These are phyloP conservation scores for Fraxinus velutina DNA, from an alignment of 305 asterid genomes.

Conservation along the genomic window DNA sequence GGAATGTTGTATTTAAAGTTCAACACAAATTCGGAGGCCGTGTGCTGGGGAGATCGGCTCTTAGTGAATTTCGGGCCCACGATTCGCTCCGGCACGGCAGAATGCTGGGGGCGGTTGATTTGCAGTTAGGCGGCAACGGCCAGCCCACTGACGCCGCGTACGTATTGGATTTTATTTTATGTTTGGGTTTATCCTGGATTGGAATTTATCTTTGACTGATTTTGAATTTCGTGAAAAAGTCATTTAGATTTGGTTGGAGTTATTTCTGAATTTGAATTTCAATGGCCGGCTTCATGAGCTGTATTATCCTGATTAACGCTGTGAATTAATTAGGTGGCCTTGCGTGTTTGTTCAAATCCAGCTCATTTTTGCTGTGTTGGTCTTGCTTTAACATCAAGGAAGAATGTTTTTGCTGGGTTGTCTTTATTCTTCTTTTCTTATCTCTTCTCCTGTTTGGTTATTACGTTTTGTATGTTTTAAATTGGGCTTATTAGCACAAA, in stretches of 20 bases:
- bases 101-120: constrained; percentile 70
- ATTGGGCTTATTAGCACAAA: neutral
- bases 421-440: neutral
- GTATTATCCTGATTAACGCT: neutral
- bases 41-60: constrained; percentile 31
- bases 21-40: constrained; percentile 70
- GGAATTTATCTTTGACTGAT: constrained; percentile 3
- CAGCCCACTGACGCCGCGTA: constrained; percentile 83
- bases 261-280: neutral
- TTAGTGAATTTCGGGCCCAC: constrained; percentile 61
- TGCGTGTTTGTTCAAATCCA: neutral
- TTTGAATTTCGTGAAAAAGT: neutral
- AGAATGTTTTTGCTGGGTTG: neutral
- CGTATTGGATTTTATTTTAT: constrained; percentile 26
- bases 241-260: neutral
- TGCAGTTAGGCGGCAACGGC: constrained; percentile 78
- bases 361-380: neutral
- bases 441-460: neutral
- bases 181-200: constrained; percentile 1
- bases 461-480: neutral
- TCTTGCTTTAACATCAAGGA: constrained; percentile 1
- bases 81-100: constrained; percentile 78
- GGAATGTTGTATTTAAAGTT: constrained; percentile 45
- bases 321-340: constrained; percentile 8
- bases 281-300: neutral